Evolutionary conservation across 345 rosid genomes (phyloP).

Genomic region (Brassica incana): DNA sequence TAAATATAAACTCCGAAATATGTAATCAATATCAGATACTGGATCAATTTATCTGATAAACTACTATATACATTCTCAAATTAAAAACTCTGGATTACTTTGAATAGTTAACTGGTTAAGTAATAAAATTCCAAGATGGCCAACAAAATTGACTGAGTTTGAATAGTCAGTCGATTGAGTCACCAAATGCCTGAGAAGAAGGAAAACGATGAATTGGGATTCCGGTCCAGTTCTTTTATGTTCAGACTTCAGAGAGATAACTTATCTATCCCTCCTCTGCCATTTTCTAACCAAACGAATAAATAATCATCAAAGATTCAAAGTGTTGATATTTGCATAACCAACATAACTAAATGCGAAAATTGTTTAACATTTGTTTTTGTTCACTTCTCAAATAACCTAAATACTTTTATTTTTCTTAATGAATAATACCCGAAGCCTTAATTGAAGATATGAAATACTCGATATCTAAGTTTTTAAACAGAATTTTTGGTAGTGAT

Average conservation of each 20-base stretch:
- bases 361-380: neutral
- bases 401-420: neutral
- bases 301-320: neutral
- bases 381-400: too few species aligned
- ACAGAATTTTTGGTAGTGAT: neutral
- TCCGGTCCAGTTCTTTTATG: conserved; percentile 20
- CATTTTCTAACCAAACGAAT: conserved; percentile 10
- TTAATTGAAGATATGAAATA: neutral
- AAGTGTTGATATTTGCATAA: neutral
- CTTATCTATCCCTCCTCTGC: conserved; percentile 16
- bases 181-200: neutral
- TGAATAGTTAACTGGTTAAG: neutral
- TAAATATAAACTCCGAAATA: neutral
- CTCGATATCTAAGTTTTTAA: neutral
- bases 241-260: neutral
- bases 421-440: neutral
- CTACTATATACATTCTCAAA: neutral
- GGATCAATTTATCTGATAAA: neutral
- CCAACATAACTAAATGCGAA: neutral
- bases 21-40: neutral
- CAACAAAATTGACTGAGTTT: neutral
- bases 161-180: conserved; percentile 16
- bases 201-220: conserved; percentile 5
- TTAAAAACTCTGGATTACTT: neutral
- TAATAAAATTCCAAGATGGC: neutral